Conservation (phyloP, 129 eudicot genomes). For the Helianthus annuus region DNA sequence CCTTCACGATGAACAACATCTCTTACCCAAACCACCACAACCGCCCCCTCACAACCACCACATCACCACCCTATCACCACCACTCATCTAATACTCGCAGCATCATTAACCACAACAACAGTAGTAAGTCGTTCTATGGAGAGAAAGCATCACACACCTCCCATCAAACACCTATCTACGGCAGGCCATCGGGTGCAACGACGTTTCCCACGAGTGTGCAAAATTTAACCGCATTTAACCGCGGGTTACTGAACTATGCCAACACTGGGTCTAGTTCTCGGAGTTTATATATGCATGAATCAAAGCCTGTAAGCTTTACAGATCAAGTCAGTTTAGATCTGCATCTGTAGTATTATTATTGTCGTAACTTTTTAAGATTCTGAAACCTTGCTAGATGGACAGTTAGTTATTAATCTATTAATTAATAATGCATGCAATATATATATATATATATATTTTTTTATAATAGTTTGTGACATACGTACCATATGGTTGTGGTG, state of each 20-base stretch:
- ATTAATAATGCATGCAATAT: too few species aligned
- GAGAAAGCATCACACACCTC: not conserved
- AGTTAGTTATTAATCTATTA: too few species aligned
- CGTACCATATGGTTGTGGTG: too few species aligned
- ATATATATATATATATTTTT: too few species aligned
- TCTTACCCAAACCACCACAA: conserved; percentile 11
- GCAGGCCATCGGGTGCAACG: conserved; percentile 16
- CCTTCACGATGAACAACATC: conserved; percentile 5
- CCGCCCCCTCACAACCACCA: conserved; percentile 19
- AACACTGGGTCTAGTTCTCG: conserved; percentile 3
- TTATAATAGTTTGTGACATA: too few species aligned
- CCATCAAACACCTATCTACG: conserved; percentile 14
- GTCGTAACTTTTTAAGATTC: not conserved
- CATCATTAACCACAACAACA: not conserved
- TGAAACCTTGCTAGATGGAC: not conserved
- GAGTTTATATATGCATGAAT: conserved; percentile 15
- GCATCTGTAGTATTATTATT: conserved; percentile 25
- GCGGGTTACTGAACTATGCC: conserved; percentile 6
- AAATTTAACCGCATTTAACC: conserved; percentile 3
- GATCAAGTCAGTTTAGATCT: conserved; percentile 41
- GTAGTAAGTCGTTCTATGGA: not conserved
- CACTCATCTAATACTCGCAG: not conserved
- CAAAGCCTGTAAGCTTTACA: not conserved
- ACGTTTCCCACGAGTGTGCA: conserved; percentile 12
- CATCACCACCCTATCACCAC: conserved; percentile 24